phyloP scores from a whole-genome alignment of 129 eudicot species.

The Dittrichia graveolens region DNA sequence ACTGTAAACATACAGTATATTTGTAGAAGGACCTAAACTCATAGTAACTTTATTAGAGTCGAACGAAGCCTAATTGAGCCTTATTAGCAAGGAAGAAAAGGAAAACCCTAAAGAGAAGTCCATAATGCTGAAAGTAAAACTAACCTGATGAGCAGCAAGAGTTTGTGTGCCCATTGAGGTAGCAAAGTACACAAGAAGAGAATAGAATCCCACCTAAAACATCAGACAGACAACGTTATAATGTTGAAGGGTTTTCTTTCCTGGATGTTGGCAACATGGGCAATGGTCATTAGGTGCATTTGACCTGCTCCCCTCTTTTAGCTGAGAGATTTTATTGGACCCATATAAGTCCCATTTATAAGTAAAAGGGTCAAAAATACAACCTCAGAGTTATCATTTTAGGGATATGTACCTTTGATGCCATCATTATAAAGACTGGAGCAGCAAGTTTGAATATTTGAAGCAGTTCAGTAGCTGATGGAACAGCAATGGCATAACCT shows the following conservation, averaged over 20 bases:
- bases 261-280: not conserved
- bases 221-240: constrained; percentile 12
- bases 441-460: constrained; percentile 77
- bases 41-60: constrained; percentile 16
- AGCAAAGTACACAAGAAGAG: constrained; percentile 82
- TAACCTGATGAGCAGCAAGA: constrained; percentile 96
- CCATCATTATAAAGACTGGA: constrained; percentile 85
- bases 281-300: not conserved
- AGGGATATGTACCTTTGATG: constrained; percentile 64
- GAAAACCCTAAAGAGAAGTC: not conserved
- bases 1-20: constrained; percentile 70
- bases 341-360: not conserved
- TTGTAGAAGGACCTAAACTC: constrained; percentile 81
- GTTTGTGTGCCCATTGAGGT: constrained; percentile 85
- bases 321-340: not conserved
- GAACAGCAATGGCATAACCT: constrained; percentile 67
- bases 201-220: constrained; percentile 76
- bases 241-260: constrained; percentile 16
- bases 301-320: not conserved
- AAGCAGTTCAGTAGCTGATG: constrained; percentile 67
- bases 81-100: constrained; percentile 1
- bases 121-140: constrained; percentile 14
- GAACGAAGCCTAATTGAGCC: not conserved
- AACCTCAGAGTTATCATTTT: not conserved
- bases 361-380: not conserved